These are phyloP conservation scores for Mycena galopus DNA, from an alignment of 768 basidiomycete species.

Conservation along the genomic window DNA sequence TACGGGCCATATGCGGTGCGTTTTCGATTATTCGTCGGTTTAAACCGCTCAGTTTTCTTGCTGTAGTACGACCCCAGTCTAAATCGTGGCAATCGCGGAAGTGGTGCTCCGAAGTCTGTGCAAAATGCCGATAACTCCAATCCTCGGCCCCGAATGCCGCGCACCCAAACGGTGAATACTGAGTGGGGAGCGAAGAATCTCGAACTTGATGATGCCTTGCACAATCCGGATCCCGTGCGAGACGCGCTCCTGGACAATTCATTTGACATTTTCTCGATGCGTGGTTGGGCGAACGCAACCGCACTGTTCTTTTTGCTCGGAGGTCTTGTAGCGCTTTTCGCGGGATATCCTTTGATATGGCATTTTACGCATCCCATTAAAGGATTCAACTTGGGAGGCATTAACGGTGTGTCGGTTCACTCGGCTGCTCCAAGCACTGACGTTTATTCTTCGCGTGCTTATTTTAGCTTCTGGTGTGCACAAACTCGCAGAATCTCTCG, in stretches of 20 bases:
- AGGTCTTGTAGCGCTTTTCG: slow-evolving; percentile 84
- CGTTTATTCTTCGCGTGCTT: no score
- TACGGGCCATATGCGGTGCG: slow-evolving; percentile 31
- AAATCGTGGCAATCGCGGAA: slow-evolving; percentile 56
- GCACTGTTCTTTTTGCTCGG: slow-evolving; percentile 77
- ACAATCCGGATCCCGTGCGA: slow-evolving; percentile 85
- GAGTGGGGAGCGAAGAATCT: slow-evolving; percentile 90
- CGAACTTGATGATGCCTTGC: slow-evolving; percentile 93
- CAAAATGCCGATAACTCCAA: slow-evolving; percentile 48
- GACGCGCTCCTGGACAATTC: slow-evolving; percentile 70
- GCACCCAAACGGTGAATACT: slow-evolving; percentile 75
- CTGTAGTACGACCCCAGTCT: slow-evolving; percentile 27
- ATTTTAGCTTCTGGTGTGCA: no score
- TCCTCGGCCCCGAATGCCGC: slow-evolving; percentile 44
- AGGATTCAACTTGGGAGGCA: slow-evolving; percentile 89
- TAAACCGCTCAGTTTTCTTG: not conserved
- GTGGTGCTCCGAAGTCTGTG: slow-evolving; percentile 40
- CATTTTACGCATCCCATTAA: slow-evolving; percentile 57
- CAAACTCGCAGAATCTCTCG: no score
- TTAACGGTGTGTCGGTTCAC: no score
- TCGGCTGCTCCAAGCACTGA: no score
- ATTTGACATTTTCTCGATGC: slow-evolving; percentile 80
- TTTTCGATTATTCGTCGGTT: not conserved
- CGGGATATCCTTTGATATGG: slow-evolving; percentile 88
- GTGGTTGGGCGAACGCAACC: slow-evolving; percentile 86